Base-by-base conservation (phyloP, 345 rosid genomes). In the Syzygium grande region DNA sequence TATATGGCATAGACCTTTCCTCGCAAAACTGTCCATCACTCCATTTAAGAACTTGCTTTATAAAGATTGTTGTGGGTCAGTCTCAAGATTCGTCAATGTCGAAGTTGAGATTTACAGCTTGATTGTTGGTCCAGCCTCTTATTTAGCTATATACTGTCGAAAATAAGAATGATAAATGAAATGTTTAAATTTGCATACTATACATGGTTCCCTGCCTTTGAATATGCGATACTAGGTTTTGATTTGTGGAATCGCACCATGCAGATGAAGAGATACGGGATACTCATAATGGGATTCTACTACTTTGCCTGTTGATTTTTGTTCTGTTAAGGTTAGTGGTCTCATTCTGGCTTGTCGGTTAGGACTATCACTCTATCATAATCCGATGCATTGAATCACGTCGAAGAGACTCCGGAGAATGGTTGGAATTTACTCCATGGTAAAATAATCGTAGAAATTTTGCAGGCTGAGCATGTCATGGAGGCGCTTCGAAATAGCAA, bases 401-500 rank as follows among this genome's bases (percentile, higher is more conserved):
- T 85, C 1, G 2, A 41, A 43, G 51, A 52, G 49, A 85, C n/a
- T 52, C 19, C 30, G 0, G 88, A 91, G 84, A 90, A 95, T 97
- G 98, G 49, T 34, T 73, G 49, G 13, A 73, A 22, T 34, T 73
- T 17, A 38, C 14, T 38, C 80, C 49, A 4, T 73, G 49, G 2
- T 73, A 38, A 73, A 5, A 34, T 73, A 73, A 73, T 73, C 27
- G 38, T 95, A 93, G 93, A 95, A 94, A 90, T 91, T 95, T 27
- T 27, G 65, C 91, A 96, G 96, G 87, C 87, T 65, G 89, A 85
- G 73, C 41, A 85, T 52, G 86, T 96, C 46, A 15, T 88, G 89
- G 94, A 91, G 58, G 93, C 91, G 5, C 89, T 94, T 11, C 87
- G 78, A 84, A 89, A 89, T 49, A 89, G 93, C 89, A 88, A 91